Evolutionary conservation across 805 yeast genomes (phyloP).

Genomic region (Ogataea paraovalis): DNA sequence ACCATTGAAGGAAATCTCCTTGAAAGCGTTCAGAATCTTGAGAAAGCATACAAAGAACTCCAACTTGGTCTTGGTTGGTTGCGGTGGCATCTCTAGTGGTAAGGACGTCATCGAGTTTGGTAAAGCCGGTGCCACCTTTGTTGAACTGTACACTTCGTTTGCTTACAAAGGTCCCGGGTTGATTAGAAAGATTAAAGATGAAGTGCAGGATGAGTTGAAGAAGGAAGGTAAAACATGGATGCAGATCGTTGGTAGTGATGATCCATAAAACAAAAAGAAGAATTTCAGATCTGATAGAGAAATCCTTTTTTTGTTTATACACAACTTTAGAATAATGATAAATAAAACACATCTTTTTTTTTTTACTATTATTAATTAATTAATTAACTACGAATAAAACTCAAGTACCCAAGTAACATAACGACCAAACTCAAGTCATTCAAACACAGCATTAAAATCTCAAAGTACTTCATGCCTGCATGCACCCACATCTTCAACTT

Average conservation of each 20-base stretch:
- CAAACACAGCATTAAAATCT: constrained; percentile 18
- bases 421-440: constrained; percentile 27
- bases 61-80: constrained; percentile 75
- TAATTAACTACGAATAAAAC: not conserved
- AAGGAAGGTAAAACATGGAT: constrained; percentile 82
- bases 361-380: not conserved
- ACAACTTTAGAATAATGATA: not conserved
- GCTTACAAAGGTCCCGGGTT: constrained; percentile 93
- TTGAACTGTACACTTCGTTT: constrained; percentile 83
- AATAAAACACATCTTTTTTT: too few relatives aligned
- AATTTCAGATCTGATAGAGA: too few relatives aligned
- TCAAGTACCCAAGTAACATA: constrained; percentile 20
- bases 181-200: constrained; percentile 57
- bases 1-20: constrained; percentile 77
- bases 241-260: constrained; percentile 68
- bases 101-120: constrained; percentile 89
- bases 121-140: constrained; percentile 88
- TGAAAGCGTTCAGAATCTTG: constrained; percentile 65
- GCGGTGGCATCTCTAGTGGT: constrained; percentile 91
- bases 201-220: constrained; percentile 53
- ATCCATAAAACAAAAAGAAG: constrained; percentile 23
- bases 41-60: constrained; percentile 75
- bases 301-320: too few relatives aligned
- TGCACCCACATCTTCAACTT: constrained; percentile 10
- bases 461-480: constrained; percentile 23